These are phyloP conservation scores for Paramarasmius palmivorus DNA, from an alignment of 1,284 basidiomycete genomes.

Conservation along the genomic window DNA sequence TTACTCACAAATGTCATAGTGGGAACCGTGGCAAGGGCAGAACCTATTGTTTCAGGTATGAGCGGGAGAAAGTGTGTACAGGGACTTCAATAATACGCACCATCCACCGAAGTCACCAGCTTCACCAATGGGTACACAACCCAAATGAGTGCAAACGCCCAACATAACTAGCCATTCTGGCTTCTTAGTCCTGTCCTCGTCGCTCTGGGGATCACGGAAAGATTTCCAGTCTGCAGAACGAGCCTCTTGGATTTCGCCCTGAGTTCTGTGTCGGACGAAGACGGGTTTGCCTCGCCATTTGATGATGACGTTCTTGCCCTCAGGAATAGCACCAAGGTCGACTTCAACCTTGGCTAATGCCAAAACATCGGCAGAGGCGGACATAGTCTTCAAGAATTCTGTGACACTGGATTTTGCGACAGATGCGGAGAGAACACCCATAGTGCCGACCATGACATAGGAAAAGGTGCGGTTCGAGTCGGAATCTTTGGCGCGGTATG, in stretches of 20 bases:
- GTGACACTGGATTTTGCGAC: constrained; percentile 93
- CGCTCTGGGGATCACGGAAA: constrained; percentile 91
- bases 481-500: constrained; percentile 77
- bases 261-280: constrained; percentile 96
- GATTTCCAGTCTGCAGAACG: constrained; percentile 82
- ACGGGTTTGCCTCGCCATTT: constrained; percentile 99
- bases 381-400: constrained; percentile 95
- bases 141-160: constrained; percentile 97
- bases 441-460: constrained; percentile 97
- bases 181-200: constrained; percentile 88
- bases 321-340: constrained; percentile 88
- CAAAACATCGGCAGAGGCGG: constrained; percentile 96
- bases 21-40: constrained; percentile 98
- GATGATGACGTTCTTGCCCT: constrained; percentile 97
- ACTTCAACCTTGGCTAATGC: constrained; percentile 99
- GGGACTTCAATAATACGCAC: constrained; percentile 48
- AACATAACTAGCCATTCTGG: constrained; percentile 99
- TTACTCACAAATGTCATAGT: constrained; percentile 88
- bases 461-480: constrained; percentile 82
- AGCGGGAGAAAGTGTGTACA: neutral
- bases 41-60: constrained; percentile 52
- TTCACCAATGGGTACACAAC: constrained; percentile 98
- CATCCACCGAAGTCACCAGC: constrained; percentile 98
- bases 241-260: constrained; percentile 93
- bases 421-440: constrained; percentile 93